These are phyloP conservation scores for Cordyceps cicadae DNA, from an alignment of 2,329 filamentous ascomycete species.

Conservation along the genomic window DNA sequence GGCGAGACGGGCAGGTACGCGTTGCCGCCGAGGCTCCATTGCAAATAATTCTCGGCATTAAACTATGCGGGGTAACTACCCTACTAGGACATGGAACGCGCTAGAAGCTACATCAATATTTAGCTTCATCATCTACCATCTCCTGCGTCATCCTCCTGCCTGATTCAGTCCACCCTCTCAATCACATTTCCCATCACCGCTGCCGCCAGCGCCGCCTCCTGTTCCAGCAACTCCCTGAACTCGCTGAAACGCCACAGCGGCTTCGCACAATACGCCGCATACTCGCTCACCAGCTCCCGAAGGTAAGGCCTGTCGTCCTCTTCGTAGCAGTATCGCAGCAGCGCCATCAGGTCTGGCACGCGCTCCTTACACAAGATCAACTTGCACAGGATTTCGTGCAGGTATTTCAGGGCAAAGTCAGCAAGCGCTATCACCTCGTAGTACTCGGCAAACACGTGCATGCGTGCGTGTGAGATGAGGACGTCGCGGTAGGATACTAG, in stretches of 20 bases:
- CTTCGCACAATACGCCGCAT: not conserved
- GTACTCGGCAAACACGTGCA: not conserved
- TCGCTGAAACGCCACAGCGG: not conserved
- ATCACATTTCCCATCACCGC: not conserved
- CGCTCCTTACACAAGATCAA: not conserved
- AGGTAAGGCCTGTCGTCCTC: not conserved
- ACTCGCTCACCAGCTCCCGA: not conserved
- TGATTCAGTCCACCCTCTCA: no score
- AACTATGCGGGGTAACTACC: no score
- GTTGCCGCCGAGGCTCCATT: no score
- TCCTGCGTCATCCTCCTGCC: no score
- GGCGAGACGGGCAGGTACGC: slow-evolving; percentile 34
- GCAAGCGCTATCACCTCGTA: not conserved
- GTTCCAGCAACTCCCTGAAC: not conserved
- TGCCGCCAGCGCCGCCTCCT: not conserved
- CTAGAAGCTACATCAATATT: no score
- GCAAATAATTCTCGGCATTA: no score
- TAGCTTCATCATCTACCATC: no score
- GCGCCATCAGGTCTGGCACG: not conserved
- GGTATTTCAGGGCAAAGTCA: not conserved
- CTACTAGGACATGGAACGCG: no score
- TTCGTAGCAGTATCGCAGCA: not conserved
- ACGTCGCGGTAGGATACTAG: not conserved
- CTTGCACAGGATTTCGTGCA: not conserved
- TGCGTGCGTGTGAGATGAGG: not conserved